phyloP scores from a whole-genome alignment of 768 basidiomycete species.

The Lactarius quietus region DNA sequence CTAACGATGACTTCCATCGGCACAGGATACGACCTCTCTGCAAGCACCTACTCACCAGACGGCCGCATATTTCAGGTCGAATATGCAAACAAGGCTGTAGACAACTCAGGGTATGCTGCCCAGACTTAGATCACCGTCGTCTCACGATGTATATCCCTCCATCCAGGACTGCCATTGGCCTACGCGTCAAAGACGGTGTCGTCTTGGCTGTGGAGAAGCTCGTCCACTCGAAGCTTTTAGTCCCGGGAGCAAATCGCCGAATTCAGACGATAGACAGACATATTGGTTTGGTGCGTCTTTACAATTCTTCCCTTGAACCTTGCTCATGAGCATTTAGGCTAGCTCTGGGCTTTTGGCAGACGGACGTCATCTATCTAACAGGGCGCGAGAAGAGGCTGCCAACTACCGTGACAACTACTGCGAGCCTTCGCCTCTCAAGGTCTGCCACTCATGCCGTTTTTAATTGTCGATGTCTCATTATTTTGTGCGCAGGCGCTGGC shows the following conservation, averaged over 20 bases:
- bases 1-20: constrained; percentile 91
- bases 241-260: constrained; percentile 88
- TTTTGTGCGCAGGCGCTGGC: constrained; percentile 47
- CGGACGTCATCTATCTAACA: constrained; percentile 80
- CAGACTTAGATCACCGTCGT: not conserved
- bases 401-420: constrained; percentile 71
- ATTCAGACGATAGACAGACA: constrained; percentile 94
- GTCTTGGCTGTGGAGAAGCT: constrained; percentile 98
- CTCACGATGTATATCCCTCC: not conserved
- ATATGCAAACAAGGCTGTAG: constrained; percentile 97
- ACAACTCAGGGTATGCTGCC: constrained; percentile 83
- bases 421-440: constrained; percentile 76
- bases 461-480: constrained; percentile 4
- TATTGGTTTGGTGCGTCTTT: constrained; percentile 74
- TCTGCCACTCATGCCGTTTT: constrained; percentile 32
- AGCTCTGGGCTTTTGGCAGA: constrained; percentile 93
- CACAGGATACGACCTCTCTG: constrained; percentile 96
- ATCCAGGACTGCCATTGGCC: constrained; percentile 87
- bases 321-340: constrained; percentile 51
- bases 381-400: constrained; percentile 79
- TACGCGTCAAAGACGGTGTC: constrained; percentile 91
- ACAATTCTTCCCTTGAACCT: not conserved
- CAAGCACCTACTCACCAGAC: constrained; percentile 93
- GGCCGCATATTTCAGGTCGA: constrained; percentile 99
- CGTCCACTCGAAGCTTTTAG: constrained; percentile 90